Evolutionary conservation across 768 basidiomycete species (phyloP), one percentile per base, ranked within the genome.

Genomic region (Clitopilus passeckerianus): DNA sequence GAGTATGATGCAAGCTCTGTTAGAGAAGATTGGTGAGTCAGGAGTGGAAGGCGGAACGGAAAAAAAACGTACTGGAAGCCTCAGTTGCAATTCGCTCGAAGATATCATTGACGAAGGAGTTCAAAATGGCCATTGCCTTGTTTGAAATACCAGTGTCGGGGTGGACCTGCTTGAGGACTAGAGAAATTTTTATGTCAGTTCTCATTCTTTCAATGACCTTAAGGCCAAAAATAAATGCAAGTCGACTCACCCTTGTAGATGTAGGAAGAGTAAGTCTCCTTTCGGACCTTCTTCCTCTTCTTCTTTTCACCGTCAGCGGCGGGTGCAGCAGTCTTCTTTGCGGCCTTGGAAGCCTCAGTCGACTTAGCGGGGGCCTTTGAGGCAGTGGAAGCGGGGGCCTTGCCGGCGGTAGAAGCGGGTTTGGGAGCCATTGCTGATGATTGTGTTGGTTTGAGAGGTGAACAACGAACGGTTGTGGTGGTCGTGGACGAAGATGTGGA

Each of bases 111-210:
- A 95, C 93, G 64, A 95, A 94, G 27, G 88, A 90, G 81, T 94
- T 92, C 46, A 93, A 77, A 68, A 95, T 94, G 63, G 90, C 88
- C 91, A 94, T 93, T 2, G 90, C 89, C 76, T 96, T 96, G 85
- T 93, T 96, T 37, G 94, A 96, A 83, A 97, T 96, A 88, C 95
- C 95, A 57, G 95, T 96, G 68, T 96, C 95, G 57, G 95, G 96
- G 79, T 96, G 95, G 63, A 97, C 94, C 79, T 97, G 96, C 79
- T 91, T 97, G 67, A 97, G 83, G 64, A 97, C 95, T 93, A 59
- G 6, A 62, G 33, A 23, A 10, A 4, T n/a, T n/a, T 16, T 34
- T 20, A 12, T 30, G 35, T 33, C 5, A 53, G 52, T 22, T 6
- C 22, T 24, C 22, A 37, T 56, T 6, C 50, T 37, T 20, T 24